Conservation (phyloP, 345 rosid genomes). For the Brassica rapa region DNA sequence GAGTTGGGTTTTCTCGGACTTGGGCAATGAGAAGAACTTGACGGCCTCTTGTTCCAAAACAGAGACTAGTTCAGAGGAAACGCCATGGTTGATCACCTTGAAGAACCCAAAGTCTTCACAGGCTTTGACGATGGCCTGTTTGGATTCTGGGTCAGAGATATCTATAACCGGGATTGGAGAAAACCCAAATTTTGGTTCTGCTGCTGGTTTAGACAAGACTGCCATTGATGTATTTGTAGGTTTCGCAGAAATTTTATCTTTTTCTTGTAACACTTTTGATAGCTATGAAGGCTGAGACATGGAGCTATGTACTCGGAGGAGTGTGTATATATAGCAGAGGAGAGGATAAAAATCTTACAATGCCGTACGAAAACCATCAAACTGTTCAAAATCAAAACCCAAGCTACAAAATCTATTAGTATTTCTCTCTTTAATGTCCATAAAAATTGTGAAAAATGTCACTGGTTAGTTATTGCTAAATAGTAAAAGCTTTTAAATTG, state of each 20-base stretch:
- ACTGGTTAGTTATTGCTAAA: neutral
- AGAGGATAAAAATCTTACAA: constrained; percentile 7
- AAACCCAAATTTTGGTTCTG: constrained; percentile 20
- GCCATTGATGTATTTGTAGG: constrained; percentile 24
- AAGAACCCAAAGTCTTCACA: constrained; percentile 77
- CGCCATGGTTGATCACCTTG: constrained; percentile 79
- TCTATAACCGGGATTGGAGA: constrained; percentile 50
- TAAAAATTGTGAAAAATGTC: neutral
- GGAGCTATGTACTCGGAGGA: constrained; percentile 1
- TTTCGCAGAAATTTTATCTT: neutral
- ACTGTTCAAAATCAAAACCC: constrained; percentile 21
- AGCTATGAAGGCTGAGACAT: constrained; percentile 26
- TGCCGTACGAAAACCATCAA: constrained; percentile 20
- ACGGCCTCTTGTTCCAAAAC: constrained; percentile 57
- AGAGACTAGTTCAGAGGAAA: constrained; percentile 53
- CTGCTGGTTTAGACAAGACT: constrained; percentile 31
- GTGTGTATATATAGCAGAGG: constrained; percentile 30
- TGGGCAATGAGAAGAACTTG: constrained; percentile 64
- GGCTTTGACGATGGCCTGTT: constrained; percentile 46
- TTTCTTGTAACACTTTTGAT: neutral
- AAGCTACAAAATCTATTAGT: constrained; percentile 12
- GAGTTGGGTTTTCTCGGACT: constrained; percentile 55
- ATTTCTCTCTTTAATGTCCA: neutral
- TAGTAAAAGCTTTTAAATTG: neutral
- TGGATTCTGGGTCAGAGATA: constrained; percentile 47